These are phyloP conservation scores for Colletotrichum sp. DNA, from an alignment of 2,329 filamentous ascomycete species.

Conservation along the genomic window DNA sequence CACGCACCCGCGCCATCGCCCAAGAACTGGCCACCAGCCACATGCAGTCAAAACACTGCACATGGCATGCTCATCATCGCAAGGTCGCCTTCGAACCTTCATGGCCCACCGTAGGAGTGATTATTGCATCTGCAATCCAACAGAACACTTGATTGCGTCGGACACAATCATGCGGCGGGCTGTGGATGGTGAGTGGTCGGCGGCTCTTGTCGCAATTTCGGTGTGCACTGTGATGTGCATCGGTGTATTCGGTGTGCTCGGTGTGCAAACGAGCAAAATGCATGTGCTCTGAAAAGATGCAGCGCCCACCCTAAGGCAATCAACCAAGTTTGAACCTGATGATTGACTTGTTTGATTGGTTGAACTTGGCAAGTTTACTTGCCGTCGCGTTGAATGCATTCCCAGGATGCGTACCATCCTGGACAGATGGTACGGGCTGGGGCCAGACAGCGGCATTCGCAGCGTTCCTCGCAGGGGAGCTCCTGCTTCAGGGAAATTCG, in stretches of 20 bases:
- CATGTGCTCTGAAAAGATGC: background rate
- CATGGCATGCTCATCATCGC: background rate
- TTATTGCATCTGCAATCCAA: background rate
- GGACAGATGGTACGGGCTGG: background rate
- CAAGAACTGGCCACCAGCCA: background rate
- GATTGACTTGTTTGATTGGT: no score
- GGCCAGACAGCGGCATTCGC: background rate
- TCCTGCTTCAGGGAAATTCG: background rate
- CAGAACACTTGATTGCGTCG: background rate
- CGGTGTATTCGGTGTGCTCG: background rate
- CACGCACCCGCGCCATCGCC: background rate
- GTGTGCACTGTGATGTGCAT: background rate
- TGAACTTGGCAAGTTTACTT: no score
- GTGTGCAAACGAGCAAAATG: background rate
- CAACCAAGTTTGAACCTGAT: no score
- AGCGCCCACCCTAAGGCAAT: no score
- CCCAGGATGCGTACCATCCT: background rate
- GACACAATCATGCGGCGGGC: background rate
- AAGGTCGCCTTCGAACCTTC: background rate
- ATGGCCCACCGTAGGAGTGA: background rate
- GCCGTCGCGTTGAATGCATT: background rate
- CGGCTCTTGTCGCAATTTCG: background rate
- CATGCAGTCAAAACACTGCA: background rate
- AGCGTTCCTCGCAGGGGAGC: background rate
- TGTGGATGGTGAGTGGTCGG: background rate